These are phyloP conservation scores for Aspergillus quadricinctus DNA, from an alignment of 2,329 filamentous ascomycete species.

Conservation along the genomic window DNA sequence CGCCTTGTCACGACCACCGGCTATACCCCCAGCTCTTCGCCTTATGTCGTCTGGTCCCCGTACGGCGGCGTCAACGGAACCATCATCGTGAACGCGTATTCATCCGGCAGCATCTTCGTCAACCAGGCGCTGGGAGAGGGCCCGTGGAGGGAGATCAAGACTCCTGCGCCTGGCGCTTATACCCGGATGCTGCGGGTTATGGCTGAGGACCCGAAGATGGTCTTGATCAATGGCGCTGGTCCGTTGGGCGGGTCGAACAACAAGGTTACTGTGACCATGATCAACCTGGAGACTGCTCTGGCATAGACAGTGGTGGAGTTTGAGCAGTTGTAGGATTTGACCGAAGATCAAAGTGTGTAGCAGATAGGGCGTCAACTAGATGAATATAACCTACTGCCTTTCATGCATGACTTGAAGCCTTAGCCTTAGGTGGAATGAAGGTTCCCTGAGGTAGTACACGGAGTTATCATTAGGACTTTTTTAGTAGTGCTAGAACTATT, in stretches of 20 bases:
- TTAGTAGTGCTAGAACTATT: too few relatives aligned
- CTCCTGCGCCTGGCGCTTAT: constrained; percentile 42
- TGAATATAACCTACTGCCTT: too few relatives aligned
- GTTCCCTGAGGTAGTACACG: too few relatives aligned
- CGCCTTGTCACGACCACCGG: constrained; percentile 43
- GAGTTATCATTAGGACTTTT: too few relatives aligned
- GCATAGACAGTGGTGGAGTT: too few relatives aligned
- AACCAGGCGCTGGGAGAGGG: constrained; percentile 44
- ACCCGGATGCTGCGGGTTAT: constrained; percentile 46
- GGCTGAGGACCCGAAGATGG: constrained; percentile 25
- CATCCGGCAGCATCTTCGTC: constrained; percentile 35
- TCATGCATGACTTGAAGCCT: too few relatives aligned
- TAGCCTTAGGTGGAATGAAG: too few relatives aligned
- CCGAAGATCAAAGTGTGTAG: too few relatives aligned
- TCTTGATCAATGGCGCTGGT: constrained; percentile 17
- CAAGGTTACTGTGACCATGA: constrained; percentile 16
- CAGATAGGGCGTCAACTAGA: too few relatives aligned
- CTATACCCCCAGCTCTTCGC: constrained; percentile 42
- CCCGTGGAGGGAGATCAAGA: constrained; percentile 45
- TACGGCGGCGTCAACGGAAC: constrained; percentile 46
- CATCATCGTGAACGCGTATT: constrained; percentile 39
- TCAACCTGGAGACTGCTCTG: constrained; percentile 11
- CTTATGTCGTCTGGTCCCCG: constrained; percentile 51
- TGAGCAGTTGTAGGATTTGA: background rate
- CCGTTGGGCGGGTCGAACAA: constrained; percentile 13